A percentile compares a stretch with the other conserved stretches of the same genome.
phyloP scores from a whole-genome alignment of 768 basidiomycete species.

The Mycena polygramma region DNA sequence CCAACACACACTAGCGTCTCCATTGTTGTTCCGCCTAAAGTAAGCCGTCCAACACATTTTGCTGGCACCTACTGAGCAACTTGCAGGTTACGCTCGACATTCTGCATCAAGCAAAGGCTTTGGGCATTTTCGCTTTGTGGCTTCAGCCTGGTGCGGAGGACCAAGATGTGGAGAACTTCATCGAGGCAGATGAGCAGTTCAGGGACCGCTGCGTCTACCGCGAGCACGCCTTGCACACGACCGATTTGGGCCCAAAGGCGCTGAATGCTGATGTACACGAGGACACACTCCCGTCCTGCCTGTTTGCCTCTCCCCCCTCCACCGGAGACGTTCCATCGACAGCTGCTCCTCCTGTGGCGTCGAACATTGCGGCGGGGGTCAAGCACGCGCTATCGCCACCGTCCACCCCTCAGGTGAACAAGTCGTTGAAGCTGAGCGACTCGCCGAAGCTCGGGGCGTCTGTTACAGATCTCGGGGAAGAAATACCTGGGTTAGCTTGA shows the following conservation, averaged over 20 bases:
- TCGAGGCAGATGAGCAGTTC: slow-evolving; percentile 54
- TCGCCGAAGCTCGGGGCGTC: background rate
- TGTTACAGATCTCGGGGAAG: slow-evolving; percentile 10
- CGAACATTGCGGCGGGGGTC: slow-evolving; percentile 18
- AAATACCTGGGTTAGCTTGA: slow-evolving; percentile 29
- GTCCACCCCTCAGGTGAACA: slow-evolving; percentile 25
- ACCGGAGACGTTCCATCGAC: background rate
- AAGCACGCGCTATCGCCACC: slow-evolving; percentile 30
- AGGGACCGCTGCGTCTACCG: slow-evolving; percentile 27
- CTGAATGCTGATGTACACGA: background rate
- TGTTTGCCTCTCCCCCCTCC: background rate
- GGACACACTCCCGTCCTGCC: slow-evolving; percentile 9
- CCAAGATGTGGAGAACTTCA: slow-evolving; percentile 57
- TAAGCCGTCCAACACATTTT: slow-evolving; percentile 34
- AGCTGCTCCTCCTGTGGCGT: slow-evolving; percentile 6
- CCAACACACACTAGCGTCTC: slow-evolving; percentile 65
- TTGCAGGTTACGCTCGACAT: slow-evolving; percentile 62
- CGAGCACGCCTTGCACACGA: slow-evolving; percentile 15
- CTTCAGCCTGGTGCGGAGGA: slow-evolving; percentile 76
- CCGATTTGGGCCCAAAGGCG: background rate
- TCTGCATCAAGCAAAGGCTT: slow-evolving; percentile 61
- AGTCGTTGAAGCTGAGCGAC: slow-evolving; percentile 28
- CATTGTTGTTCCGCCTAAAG: slow-evolving; percentile 66
- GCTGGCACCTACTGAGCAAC: background rate
- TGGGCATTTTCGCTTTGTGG: slow-evolving; percentile 68